A percentile compares a stretch with the other conserved stretches of the same genome.
phyloP scores from a whole-genome alignment of 371 early-diverging fungal genomes.

The Mucor indicus region DNA sequence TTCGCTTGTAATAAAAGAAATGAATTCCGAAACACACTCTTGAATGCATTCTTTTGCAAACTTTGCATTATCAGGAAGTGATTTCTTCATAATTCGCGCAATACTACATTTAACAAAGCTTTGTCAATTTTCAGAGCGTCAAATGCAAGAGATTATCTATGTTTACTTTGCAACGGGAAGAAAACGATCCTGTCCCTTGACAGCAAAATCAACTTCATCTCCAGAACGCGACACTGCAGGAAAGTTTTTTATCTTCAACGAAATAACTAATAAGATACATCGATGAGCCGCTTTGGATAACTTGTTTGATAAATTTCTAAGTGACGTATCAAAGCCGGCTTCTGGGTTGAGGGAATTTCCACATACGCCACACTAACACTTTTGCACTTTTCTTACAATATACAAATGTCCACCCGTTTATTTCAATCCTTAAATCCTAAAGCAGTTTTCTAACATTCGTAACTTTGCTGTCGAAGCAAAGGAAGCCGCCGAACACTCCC shows the following conservation, averaged over 20 bases:
- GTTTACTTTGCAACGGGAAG: conserved; percentile 82
- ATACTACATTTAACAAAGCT: conserved; percentile 69
- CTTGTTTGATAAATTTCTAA: no score
- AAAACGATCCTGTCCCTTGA: conserved; percentile 95
- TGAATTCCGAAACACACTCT: conserved; percentile 99
- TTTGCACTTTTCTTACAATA: no score
- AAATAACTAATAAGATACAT: conserved; percentile 3
- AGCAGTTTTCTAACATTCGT: no score
- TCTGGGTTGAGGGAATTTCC: no score
- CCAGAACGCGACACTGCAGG: conserved; percentile 41
- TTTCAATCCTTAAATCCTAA: no score
- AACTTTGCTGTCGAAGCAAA: conserved; percentile 20
- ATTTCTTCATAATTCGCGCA: conserved; percentile 98
- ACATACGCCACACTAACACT: no score
- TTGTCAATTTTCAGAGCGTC: neutral
- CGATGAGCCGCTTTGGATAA: no score
- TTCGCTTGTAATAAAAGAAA: conserved; percentile 98
- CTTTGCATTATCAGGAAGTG: conserved; percentile 97
- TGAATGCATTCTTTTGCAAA: conserved; percentile 99
- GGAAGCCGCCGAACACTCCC: conserved; percentile 16
- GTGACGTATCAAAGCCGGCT: no score
- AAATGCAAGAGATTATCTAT: neutral
- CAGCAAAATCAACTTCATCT: conserved; percentile 69
- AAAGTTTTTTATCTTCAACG: conserved; percentile 9
- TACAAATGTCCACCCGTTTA: no score